Base-by-base conservation (phyloP, 352 stramenopile species). In the Phytophthora kernoviae region DNA sequence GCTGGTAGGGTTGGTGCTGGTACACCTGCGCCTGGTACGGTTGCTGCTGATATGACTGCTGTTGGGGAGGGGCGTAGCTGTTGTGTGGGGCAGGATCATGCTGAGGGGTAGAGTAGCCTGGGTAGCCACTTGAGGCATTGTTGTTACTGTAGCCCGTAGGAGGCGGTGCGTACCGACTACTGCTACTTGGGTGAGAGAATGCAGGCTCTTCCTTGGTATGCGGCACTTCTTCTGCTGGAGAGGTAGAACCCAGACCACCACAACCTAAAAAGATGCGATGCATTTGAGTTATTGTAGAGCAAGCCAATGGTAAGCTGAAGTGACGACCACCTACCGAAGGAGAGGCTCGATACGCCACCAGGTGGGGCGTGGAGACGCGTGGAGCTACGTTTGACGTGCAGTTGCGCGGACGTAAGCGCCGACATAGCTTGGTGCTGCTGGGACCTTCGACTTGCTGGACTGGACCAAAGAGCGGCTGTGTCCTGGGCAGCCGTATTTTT, bases 311-410 rank as follows among this genome's bases (percentile, higher is more conserved):
- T n/a, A n/a, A 30, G 24, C 24, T 30, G 6, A 30, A 30, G 24
- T 3, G 6, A 6, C 24, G 6, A 11, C n/a, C 9, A n/a, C 40
- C 41, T 59, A 90, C 78, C 84, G 42, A 93, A 93, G 10, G 77
- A 78, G 54, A 93, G 79, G 49, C 72, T 87, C 34, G 84, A 93
- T 21, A 52, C 70, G 2, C 81, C 84, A 17, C 84, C 81, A 9
- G 81, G 84, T 1, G 84, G 84, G 7, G 81, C 84, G 39, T 91
- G 84, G 5, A 90, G 78, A 10, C 84, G 66, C 21, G 84, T 93
- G 27, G 84, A 91, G 75, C 84, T 93, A 47, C 81, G 81, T 60
- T 90, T 90, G 21, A 93, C 70, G 57, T 87, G 67, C 37, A 93
- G 62, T 58, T 93, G 71, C 36, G 84, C 75, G 17, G 84, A 93